Evolutionary conservation across 495 filamentous ascomycete species (phyloP), one percentile per base, ranked within the genome.

Genomic region (Ascobolus immersus): DNA sequence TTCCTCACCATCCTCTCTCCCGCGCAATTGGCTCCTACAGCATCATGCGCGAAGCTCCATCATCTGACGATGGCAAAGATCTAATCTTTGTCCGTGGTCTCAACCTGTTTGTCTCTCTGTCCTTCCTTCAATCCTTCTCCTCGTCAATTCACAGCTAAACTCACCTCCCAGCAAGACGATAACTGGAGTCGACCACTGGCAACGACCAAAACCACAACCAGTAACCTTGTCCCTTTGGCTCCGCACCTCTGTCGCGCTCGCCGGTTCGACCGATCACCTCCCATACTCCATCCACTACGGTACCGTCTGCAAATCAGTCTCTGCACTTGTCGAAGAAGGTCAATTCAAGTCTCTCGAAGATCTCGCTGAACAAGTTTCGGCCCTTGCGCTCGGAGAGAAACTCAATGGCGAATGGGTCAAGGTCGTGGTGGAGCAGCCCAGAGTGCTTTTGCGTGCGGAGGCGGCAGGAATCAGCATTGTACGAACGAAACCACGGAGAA

Each of bases 201-300:
- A 22, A 5, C 45, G 39, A 8, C 17, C 37, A 14, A 38, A 40
- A 18, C 47, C 47, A 8, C 47, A 50, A 11, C 46, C 47, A 17
- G 39, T 50, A 15, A 39, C 37, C 13, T 36, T 50, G 14, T 45
- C 42, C 2, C 43, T 50, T 12, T 50, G 39, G 39, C 42, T 50
- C 15, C 42, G 39, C 28, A 45, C 34, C 11, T 50, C 47, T 4
- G 43, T 50, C 21, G 42, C 47, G 2, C 47, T 50, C 17, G 47
- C 47, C 4, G 47, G 47, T 4, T 50, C 47, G 8, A 50, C 47
- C 1, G 47, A 50, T 18, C 47, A 50, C 21, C 37, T 50, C 2
- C 46, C 46, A 8, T 50, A 50, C 40, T 43, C 39, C 4, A 50
- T 49, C 27, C 45, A 50, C 26, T 50, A 50, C 9, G 42, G 47